phyloP scores from a whole-genome alignment of 768 basidiomycete species.

The Rhodotorula diobovata region DNA sequence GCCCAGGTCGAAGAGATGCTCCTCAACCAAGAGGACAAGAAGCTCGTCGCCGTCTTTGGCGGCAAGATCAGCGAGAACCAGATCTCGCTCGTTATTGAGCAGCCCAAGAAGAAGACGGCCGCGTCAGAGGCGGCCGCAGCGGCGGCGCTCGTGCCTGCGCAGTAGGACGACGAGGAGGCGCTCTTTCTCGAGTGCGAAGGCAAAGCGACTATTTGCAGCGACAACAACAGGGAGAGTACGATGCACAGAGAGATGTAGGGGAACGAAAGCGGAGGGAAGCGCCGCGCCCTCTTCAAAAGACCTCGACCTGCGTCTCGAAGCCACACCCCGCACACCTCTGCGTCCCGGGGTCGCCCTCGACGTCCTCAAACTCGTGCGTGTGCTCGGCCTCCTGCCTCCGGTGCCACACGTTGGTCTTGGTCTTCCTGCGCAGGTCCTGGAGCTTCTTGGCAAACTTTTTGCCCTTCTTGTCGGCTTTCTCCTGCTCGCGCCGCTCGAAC shows the following conservation, averaged over 20 bases:
- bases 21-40: slow-evolving; percentile 40
- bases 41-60: slow-evolving; percentile 38
- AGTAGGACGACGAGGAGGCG: neutral
- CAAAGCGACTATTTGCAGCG: neutral
- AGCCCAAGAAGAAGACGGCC: slow-evolving; percentile 62
- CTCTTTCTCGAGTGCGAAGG: neutral
- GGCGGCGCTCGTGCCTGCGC: neutral
- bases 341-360: slow-evolving; percentile 53
- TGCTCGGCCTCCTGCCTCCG: slow-evolving; percentile 80
- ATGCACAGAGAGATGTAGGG: no score
- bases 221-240: neutral
- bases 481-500: slow-evolving; percentile 68
- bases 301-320: slow-evolving; percentile 83
- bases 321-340: slow-evolving; percentile 83
- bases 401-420: slow-evolving; percentile 86
- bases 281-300: slow-evolving; percentile 52
- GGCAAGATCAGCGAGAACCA: slow-evolving; percentile 60
- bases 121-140: neutral
- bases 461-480: slow-evolving; percentile 84
- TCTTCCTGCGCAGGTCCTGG: slow-evolving; percentile 73
- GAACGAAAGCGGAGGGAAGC: neutral
- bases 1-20: slow-evolving; percentile 44
- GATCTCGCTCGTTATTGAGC: slow-evolving; percentile 69
- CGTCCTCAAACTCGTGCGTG: slow-evolving; percentile 71
- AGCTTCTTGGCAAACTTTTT: slow-evolving; percentile 92